Base-by-base conservation (phyloP, 2,329 filamentous ascomycete species). In the Aspergillus sp. region DNA sequence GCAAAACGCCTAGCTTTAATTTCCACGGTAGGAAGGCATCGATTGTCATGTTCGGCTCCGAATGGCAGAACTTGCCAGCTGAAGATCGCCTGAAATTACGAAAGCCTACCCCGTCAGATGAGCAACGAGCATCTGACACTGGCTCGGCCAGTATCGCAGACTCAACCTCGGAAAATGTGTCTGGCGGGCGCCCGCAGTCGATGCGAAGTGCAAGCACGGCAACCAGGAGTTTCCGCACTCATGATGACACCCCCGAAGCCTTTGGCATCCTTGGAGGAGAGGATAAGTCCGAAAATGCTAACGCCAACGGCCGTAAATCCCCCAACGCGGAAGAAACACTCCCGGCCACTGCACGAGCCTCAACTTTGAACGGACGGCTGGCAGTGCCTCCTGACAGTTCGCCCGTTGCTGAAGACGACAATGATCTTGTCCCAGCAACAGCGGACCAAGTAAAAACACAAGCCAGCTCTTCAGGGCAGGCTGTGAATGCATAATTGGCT, bases 1-100 rank as follows among this genome's bases (percentile, higher is more conserved):
- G 93, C 42, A 85, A 85, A 8, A 81, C 86, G 8, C 88, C 88
- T 4, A 94, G 88, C 58, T 98, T 98, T 65, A 94, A 93, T 3
- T 83, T 98, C 3, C 93, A 98, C 61, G 91, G 93, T 50, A 98
- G 97, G 73, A 97, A 98, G 68, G 93, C 93, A 2, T 95, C 89
- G 1, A 87, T 98, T 47, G 88, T 98, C 56, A 94, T 88, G n/a
- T 94, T 98, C 63, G 89, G 90, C 6, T 82, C 83, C n/a, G 91
- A 95, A 57, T 83, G 95, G 72, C 84, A 91, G 59, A 84, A 79
- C 49, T 80, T 90, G 68, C 78, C 83, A 1, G 77, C 81, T 0
- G 86, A 91, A 50, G 85, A 90, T 59, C 81, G 83, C 34, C 70
- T 88, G 38, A 79, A 82, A 48, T 72, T 83, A 42, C 77, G 82